A percentile compares a stretch with the other conserved stretches of the same genome.
phyloP scores from a whole-genome alignment of 108 stramenopile genomes.

The Conticribra weissflogii region DNA sequence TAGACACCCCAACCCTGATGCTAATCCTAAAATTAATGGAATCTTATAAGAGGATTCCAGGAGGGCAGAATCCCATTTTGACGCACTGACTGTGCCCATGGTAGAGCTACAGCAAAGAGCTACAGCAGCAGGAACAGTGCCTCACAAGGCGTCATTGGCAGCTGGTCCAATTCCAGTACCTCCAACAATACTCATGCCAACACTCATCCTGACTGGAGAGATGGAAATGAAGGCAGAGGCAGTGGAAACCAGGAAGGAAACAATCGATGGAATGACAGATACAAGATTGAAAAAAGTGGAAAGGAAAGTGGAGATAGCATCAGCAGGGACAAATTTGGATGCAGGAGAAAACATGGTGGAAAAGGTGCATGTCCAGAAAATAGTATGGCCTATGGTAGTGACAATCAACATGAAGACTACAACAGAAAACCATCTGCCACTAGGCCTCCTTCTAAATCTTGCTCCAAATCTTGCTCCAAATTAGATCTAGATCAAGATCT shows the following conservation, averaged over 20 bases:
- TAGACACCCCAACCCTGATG: too few species aligned
- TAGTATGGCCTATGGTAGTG: background rate
- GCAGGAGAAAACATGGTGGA: constrained; percentile 13
- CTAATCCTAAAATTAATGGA: constrained; percentile 54
- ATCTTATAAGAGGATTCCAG: constrained; percentile 59
- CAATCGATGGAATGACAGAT: background rate
- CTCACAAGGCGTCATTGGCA: background rate
- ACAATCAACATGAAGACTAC: background rate
- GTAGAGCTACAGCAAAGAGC: background rate
- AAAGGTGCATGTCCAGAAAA: background rate
- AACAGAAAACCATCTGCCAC: constrained; percentile 1
- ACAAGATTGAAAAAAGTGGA: background rate
- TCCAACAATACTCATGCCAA: too few species aligned
- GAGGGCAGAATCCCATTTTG: constrained; percentile 56
- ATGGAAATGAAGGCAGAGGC: background rate
- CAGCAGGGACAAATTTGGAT: constrained; percentile 38
- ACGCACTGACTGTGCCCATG: constrained; percentile 19
- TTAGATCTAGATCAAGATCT: constrained; percentile 3
- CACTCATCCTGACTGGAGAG: background rate
- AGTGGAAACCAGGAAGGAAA: background rate
- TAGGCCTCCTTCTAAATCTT: constrained; percentile 2
- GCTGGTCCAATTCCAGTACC: background rate
- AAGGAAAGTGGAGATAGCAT: background rate
- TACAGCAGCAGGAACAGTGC: constrained; percentile 2
- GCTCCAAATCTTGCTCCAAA: constrained; percentile 3